Base-by-base conservation (phyloP, 305 asterid genomes). In the Fraxinus platypoda region DNA sequence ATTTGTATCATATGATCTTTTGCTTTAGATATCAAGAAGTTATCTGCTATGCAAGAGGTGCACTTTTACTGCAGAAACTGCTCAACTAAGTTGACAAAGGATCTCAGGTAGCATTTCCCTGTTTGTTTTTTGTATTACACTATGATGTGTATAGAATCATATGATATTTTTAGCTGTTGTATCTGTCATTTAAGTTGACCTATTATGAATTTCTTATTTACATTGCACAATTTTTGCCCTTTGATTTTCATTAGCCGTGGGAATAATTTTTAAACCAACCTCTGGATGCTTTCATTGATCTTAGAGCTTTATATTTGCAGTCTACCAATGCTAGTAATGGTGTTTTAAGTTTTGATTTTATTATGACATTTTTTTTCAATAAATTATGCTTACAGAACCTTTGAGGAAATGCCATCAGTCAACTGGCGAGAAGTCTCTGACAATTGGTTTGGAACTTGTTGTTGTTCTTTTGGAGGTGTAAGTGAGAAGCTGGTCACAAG, bases 381-480 rank as follows among this genome's bases (percentile, higher is more conserved):
- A 37, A 35, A 57, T 54, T 68, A 57, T 84, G 79, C 37, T 15
- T 83, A 75, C 90, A 92, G 97, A 77, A 86, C 77, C 77, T 91
- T 96, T 82, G 87, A 88, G 88, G 98, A 94, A 88, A 88, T 94
- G 95, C 97, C 97, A 81, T 96, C 98, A n/a, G 91, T 89, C 76
- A 89, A 94, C 85, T 96, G 99, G 98, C 90, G 90, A 85, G 99
- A 96, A 59, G 89, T 80, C 17, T 98, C 99, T 74, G 99, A 94
- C 84, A 96, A 93, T 86, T 96, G 99, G 99, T 96, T 96, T 88
- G 99, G 99, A 81, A 85, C 90, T 83, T 96, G 99, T 79, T 96
- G 99, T 88, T 96, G 97, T 88, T 89, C 98, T 35, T 96, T 96
- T 83, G 99, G 97, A 80, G 98, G 97, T 75, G 86, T 87, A 31